phyloP scores from a whole-genome alignment of 2,329 filamentous ascomycete species.

The Escovopsis sp. region DNA sequence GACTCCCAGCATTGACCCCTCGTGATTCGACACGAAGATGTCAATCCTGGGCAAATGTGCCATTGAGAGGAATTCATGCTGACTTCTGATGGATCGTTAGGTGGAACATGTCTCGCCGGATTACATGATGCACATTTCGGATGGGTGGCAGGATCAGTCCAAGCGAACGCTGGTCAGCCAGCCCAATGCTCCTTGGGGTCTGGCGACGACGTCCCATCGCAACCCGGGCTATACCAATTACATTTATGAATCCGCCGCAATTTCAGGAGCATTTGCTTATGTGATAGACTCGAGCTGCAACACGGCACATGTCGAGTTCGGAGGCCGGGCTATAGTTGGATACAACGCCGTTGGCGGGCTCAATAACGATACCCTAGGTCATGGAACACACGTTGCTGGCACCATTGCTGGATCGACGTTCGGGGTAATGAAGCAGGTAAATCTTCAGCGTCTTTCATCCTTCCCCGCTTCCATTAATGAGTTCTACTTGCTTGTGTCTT shows the following conservation, averaged over 20 bases:
- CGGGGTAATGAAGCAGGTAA: slow-evolving; percentile 28
- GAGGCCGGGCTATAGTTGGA: slow-evolving; percentile 24
- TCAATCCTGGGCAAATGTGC: too few relatives aligned
- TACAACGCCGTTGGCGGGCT: slow-evolving; percentile 20
- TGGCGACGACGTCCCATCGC: slow-evolving; percentile 28
- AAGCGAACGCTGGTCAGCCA: slow-evolving; percentile 14
- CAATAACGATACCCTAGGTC: slow-evolving; percentile 23
- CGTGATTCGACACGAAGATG: too few relatives aligned
- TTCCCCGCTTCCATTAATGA: too few relatives aligned
- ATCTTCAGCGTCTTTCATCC: not conserved
- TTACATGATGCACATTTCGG: slow-evolving; percentile 11
- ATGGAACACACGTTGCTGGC: slow-evolving; percentile 32
- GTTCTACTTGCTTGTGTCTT: too few relatives aligned
- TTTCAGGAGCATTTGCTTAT: slow-evolving; percentile 30
- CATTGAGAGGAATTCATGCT: not conserved
- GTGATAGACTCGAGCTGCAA: slow-evolving; percentile 40
- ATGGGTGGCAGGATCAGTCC: too few relatives aligned
- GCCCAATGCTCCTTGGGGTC: slow-evolving; percentile 25
- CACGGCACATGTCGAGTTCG: slow-evolving; percentile 28
- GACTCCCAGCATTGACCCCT: too few relatives aligned
- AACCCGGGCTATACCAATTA: slow-evolving; percentile 20
- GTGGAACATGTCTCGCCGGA: slow-evolving; percentile 19
- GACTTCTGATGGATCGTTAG: slow-evolving; percentile 7
- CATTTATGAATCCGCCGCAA: slow-evolving; percentile 25
- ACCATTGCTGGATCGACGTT: slow-evolving; percentile 28